Percentiles rank a stretch among this genome's conserved stretches.
Conservation (phyloP, 805 yeast species). For the Kodamaea jinghongensis region DNA sequence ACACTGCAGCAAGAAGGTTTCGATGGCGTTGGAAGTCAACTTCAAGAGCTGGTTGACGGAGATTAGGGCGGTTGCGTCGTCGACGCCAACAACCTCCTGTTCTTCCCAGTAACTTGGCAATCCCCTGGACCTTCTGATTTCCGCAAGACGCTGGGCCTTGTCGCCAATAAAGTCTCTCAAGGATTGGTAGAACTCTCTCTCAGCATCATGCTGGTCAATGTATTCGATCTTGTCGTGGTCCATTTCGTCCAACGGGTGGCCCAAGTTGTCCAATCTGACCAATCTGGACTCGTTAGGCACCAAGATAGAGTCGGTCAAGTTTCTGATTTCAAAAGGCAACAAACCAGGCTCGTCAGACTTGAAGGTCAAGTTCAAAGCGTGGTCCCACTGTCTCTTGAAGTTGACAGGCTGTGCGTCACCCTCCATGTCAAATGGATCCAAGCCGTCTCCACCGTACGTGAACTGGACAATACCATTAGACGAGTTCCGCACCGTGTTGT, state of each 20-base stretch:
- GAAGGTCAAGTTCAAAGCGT: conserved; percentile 73
- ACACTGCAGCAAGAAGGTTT: conserved; percentile 70
- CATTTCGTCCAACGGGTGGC: conserved; percentile 45
- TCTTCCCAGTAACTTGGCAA: conserved; percentile 36
- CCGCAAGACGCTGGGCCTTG: conserved; percentile 58
- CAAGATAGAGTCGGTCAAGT: conserved; percentile 53
- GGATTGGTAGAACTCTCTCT: conserved; percentile 78
- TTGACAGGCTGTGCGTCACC: conserved; percentile 98
- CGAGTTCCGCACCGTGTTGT: conserved; percentile 91
- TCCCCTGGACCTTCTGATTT: conserved; percentile 52
- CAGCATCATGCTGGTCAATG: conserved; percentile 86
- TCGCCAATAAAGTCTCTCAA: conserved; percentile 58
- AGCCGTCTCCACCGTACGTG: conserved; percentile 97
- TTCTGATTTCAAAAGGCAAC: conserved; percentile 66
- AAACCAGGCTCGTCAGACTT: conserved; percentile 52
- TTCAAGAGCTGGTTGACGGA: conserved; percentile 65
- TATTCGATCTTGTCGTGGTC: conserved; percentile 52
- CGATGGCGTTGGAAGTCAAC: conserved; percentile 59
- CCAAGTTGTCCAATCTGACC: conserved; percentile 71
- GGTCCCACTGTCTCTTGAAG: conserved; percentile 92
- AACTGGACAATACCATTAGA: conserved; percentile 96
- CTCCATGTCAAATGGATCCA: conserved; percentile 98
- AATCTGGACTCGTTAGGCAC: conserved; percentile 59
- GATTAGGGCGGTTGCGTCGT: conserved; percentile 22
- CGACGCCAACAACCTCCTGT: conserved; percentile 40